Conservation (phyloP, 2,329 filamentous ascomycete genomes). For the Fusarium nisikadoi region DNA sequence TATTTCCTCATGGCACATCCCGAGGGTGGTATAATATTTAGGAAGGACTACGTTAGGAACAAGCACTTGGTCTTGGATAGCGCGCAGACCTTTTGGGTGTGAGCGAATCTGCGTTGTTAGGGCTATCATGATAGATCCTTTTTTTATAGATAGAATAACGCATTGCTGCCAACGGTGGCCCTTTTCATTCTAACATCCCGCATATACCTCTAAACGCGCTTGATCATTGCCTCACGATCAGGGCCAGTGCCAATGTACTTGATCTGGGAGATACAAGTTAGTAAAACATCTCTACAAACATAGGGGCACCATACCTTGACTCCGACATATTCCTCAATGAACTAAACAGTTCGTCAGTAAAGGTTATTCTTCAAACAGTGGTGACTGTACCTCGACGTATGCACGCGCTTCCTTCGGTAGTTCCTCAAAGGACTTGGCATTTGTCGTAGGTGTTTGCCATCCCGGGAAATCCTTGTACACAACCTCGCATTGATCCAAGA, state of each 20-base stretch:
- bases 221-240: slow-evolving; percentile 72
- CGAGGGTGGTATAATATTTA: background rate
- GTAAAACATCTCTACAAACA: rapidly evolving
- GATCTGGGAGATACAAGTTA: background rate
- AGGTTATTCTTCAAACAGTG: background rate
- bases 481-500: slow-evolving; percentile 69
- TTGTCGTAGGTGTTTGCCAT: slow-evolving; percentile 74
- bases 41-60: background rate
- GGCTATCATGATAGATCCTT: background rate
- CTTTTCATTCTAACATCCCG: background rate
- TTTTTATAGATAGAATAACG: background rate
- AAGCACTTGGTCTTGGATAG: background rate
- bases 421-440: slow-evolving; percentile 68
- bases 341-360: background rate
- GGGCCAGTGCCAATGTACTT: slow-evolving; percentile 53
- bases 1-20: slow-evolving; percentile 4
- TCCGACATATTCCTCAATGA: background rate
- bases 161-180: background rate
- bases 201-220: slow-evolving; percentile 34
- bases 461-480: slow-evolving; percentile 75
- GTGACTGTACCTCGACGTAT: slow-evolving; percentile 62
- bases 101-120: background rate
- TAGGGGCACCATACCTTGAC: background rate
- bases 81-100: background rate
- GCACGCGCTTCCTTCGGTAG: slow-evolving; percentile 71